Percentiles rank a stretch among this genome's conserved stretches.
Evolutionary conservation across 169 alveolate genomes (phyloP).

Genomic region (Plasmodium gaboni): DNA sequence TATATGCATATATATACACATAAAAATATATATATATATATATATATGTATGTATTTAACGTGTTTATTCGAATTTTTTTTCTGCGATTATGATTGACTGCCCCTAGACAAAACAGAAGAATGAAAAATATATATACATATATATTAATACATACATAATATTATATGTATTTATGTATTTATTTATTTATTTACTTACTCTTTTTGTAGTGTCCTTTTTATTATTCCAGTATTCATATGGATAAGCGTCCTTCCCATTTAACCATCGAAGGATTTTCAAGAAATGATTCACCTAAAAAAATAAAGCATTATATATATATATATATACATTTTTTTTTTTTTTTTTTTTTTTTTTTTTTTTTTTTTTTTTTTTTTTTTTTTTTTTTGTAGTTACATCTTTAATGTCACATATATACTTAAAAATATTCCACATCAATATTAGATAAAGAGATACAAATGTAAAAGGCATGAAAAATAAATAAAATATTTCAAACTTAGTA

Average conservation of each 20-base stretch:
- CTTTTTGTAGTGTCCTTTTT: background rate
- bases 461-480: conserved; percentile 41
- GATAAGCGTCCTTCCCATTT: conserved; percentile 44
- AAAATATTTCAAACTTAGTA: conserved; percentile 48
- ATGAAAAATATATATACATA: background rate
- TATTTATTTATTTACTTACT: conserved; percentile 1
- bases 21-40: background rate
- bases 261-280: conserved; percentile 28
- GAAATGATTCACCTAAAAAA: conserved; percentile 28
- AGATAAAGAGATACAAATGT: conserved; percentile 43
- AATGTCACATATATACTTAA: conserved; percentile 58
- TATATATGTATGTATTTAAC: background rate
- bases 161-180: background rate
- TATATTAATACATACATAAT: background rate
- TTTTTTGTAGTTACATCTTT: conserved; percentile 28
- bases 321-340: background rate
- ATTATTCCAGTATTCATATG: conserved; percentile 24
- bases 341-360: background rate
- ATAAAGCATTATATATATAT: background rate
- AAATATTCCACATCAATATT: conserved; percentile 42
- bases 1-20: background rate
- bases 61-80: conserved; percentile 31
- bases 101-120: conserved; percentile 4
- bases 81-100: conserved; percentile 16
- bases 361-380: conserved; percentile 2